Base-by-base conservation (phyloP, 495 filamentous ascomycete species). In the Aspergillus avenaceus region DNA sequence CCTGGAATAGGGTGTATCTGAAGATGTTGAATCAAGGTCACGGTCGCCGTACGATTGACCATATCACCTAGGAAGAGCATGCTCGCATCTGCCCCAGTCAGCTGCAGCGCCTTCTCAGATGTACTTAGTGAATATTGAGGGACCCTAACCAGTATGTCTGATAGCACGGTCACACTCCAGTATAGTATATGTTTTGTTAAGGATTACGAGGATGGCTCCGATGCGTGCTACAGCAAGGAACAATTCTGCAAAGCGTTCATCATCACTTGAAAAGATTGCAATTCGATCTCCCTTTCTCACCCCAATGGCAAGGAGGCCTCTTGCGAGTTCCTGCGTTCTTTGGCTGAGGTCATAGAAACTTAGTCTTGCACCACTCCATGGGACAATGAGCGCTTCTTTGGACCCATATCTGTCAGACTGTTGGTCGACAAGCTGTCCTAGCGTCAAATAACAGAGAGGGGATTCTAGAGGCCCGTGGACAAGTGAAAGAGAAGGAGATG, bases 181-280 rank as follows among this genome's bases (percentile, higher is more conserved):
- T 8, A 71, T 63, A 31, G 79, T 81, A 55, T 81, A 82, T 1
- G 77, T 81, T 62, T 76, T 78, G 56, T 83, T 81, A 53, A 82
- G 61, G 25, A 81, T 75, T 24, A 82, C 78, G 18, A 79, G 57
- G 8, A 79, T 73, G 19, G 73, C 77, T 24, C 80, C 79, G 38
- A 83, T 74, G 23, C 74, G 62, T 8, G 72, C 65, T 29, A 72
- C 74, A 2, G 78, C 79, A 37, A 83, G 79, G 58, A 81, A 77
- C 14, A 82, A 62, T 0, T 76, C 64, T 12, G 71, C 76, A 52
- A 80, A 83, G 61, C 74, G 70, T 54, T 76, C 74, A 56, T 76
- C 80, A 54, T 83, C 81, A 1, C 79, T 78, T 3, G 75, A 73
- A 69, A 82, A 77, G 45, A 83, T 26, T 7, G 19, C 49, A 16